phyloP scores from a whole-genome alignment of 2,329 filamentous ascomycete genomes.

The Cercospora zeina region DNA sequence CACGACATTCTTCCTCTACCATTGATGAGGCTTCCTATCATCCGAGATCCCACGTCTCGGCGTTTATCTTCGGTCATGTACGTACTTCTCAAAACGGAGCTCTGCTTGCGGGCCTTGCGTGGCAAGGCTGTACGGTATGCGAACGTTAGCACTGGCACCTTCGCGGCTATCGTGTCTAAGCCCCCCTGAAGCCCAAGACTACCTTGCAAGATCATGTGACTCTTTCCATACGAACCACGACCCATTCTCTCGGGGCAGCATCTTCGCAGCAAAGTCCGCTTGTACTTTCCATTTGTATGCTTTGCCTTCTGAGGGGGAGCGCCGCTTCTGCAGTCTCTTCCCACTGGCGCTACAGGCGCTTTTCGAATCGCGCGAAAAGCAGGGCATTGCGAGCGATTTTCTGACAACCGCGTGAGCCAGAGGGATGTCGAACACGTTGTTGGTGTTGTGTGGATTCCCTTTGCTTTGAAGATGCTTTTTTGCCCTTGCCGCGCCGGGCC shows the following conservation, averaged over 20 bases:
- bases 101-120: neutral
- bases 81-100: neutral
- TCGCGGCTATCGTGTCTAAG: neutral
- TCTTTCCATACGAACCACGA: neutral
- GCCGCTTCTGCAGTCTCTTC: neutral
- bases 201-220: neutral
- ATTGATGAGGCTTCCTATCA: neutral
- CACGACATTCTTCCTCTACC: neutral
- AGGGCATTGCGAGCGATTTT: neutral
- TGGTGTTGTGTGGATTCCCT: neutral
- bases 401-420: neutral
- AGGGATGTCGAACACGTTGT: neutral
- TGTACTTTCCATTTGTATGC: neutral
- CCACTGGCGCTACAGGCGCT: neutral
- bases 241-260: neutral
- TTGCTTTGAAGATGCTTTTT: neutral
- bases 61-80: neutral
- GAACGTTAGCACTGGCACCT: neutral
- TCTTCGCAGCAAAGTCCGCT: neutral
- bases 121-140: slow-evolving; percentile 2
- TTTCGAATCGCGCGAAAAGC: neutral
- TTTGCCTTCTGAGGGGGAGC: neutral
- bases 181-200: neutral
- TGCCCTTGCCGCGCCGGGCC: neutral
- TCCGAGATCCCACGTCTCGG: neutral